phyloP scores from a whole-genome alignment of 2,329 filamentous ascomycete species.

The Aspergillus sp. region DNA sequence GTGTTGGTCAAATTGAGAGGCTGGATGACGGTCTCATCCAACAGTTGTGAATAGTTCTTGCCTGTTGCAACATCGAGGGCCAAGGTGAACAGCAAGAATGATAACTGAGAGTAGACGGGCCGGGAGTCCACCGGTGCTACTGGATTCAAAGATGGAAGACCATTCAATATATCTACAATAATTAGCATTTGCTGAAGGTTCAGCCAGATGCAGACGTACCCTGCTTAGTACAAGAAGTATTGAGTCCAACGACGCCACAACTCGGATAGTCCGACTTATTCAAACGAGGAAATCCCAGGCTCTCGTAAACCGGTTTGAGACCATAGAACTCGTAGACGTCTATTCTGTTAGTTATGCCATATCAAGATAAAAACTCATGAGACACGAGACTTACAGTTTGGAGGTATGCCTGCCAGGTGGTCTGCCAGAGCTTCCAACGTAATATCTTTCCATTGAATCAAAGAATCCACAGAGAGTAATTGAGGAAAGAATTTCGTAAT shows the following conservation, averaged over 20 bases:
- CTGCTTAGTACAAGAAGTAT: conserved; percentile 27
- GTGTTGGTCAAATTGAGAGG: conserved; percentile 22
- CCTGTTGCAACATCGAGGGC: conserved; percentile 24
- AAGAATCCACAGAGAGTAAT: conserved; percentile 18
- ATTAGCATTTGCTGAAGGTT: neutral
- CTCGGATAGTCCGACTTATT: conserved; percentile 28
- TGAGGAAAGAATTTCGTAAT: conserved; percentile 33
- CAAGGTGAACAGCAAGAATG: conserved; percentile 34
- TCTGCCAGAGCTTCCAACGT: conserved; percentile 34
- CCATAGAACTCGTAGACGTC: conserved; percentile 36
- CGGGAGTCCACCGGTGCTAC: conserved; percentile 25
- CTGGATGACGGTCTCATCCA: conserved; percentile 18
- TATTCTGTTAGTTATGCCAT: conserved; percentile 3
- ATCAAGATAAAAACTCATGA: neutral
- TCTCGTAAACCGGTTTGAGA: conserved; percentile 29
- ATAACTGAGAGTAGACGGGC: conserved; percentile 40
- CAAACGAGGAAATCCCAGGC: conserved; percentile 35
- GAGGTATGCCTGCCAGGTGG: conserved; percentile 32
- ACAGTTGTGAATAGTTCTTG: conserved; percentile 17
- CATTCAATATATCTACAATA: conserved; percentile 26
- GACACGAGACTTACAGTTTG: conserved; percentile 28
- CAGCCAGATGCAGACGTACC: conserved; percentile 13
- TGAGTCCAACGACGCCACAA: conserved; percentile 35
- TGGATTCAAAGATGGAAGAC: conserved; percentile 25
- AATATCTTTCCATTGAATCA: conserved; percentile 33